phyloP scores from a whole-genome alignment of 2,329 filamentous ascomycete species.

The Meredithiella fracta region DNA sequence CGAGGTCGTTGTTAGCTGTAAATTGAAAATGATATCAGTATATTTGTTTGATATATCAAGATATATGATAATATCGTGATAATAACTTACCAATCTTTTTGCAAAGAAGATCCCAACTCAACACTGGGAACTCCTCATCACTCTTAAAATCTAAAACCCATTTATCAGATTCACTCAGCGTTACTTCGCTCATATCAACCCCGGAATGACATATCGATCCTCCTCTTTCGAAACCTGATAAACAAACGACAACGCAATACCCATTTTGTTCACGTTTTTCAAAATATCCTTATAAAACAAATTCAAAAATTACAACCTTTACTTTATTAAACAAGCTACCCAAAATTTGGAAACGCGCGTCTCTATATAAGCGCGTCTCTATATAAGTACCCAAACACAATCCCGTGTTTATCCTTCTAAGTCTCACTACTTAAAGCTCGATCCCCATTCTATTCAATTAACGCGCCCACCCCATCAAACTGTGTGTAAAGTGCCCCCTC shows the following conservation, averaged over 20 bases:
- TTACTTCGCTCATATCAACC: conserved; percentile 13
- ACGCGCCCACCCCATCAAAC: neutral
- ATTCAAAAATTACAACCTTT: no score
- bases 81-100: conserved; percentile 9
- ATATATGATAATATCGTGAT: neutral
- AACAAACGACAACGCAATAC: conserved; percentile 11
- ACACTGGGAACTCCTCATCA: conserved; percentile 10
- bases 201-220: conserved; percentile 13
- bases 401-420: no score
- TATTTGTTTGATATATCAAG: neutral
- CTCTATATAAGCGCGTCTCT: no score
- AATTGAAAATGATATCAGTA: neutral
- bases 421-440: no score
- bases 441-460: no score
- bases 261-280: conserved; percentile 7
- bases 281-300: neutral
- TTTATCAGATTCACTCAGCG: conserved; percentile 11
- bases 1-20: conserved; percentile 43
- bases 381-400: no score
- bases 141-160: conserved; percentile 12
- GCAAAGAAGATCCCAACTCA: conserved; percentile 9
- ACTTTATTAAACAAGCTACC: no score
- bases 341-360: no score
- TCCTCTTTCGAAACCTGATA: conserved; percentile 3
- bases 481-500: neutral